These are phyloP conservation scores for Aureobasidium pullulans DNA, from an alignment of 2,329 filamentous ascomycete genomes.

Conservation along the genomic window DNA sequence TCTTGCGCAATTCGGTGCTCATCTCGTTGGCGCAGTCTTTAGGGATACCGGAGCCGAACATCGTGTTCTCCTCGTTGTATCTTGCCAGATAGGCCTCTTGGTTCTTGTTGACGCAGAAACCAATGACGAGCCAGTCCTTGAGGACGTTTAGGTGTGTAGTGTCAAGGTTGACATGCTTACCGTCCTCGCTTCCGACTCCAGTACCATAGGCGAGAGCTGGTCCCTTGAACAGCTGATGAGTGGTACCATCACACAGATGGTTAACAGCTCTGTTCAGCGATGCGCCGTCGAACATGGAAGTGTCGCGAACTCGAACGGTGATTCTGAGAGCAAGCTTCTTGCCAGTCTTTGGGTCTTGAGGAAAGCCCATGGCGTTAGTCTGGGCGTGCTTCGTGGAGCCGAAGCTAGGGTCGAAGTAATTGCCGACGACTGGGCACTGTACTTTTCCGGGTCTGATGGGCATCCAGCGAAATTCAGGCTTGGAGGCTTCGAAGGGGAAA, in stretches of 20 bases:
- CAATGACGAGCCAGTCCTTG: neutral
- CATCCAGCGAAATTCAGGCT: neutral
- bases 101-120: neutral
- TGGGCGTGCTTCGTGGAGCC: neutral
- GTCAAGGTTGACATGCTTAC: neutral
- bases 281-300: neutral
- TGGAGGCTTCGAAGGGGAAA: neutral
- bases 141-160: neutral
- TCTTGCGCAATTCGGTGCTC: too few relatives aligned
- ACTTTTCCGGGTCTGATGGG: neutral
- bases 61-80: neutral
- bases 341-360: neutral
- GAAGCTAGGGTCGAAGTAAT: neutral
- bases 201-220: neutral
- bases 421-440: neutral
- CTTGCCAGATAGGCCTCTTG: neutral
- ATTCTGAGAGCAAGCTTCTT: neutral
- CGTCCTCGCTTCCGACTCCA: too few relatives aligned
- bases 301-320: neutral
- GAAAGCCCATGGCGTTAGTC: neutral
- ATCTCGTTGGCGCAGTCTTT: neutral
- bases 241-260: neutral
- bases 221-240: neutral
- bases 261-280: neutral
- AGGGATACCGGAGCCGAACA: neutral